A percentile compares a stretch with the other conserved stretches of the same genome.
Conservation (phyloP, 2,329 filamentous ascomycete species). For the Pseudophaeomoniella oleicola region DNA sequence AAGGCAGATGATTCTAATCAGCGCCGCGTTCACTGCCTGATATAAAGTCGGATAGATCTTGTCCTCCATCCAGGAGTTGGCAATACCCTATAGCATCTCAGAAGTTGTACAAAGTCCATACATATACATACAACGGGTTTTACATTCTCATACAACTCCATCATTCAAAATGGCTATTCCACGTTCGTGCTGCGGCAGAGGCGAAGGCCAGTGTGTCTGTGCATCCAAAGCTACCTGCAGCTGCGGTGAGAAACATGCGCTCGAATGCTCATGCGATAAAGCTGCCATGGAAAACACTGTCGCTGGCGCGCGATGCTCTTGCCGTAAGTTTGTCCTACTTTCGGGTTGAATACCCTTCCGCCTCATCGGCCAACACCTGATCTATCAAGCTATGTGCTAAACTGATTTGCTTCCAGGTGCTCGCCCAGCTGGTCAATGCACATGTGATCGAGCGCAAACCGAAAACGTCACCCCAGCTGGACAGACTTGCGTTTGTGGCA, state of each 20-base stretch:
- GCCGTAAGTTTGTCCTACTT: constrained; percentile 37
- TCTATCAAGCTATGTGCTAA: background rate
- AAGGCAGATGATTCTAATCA: too few species aligned
- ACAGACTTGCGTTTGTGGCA: constrained; percentile 60
- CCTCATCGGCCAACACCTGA: background rate
- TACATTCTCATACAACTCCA: too few species aligned
- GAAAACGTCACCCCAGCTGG: constrained; percentile 54
- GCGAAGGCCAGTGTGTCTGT: constrained; percentile 41
- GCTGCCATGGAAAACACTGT: constrained; percentile 60
- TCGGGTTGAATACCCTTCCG: constrained; percentile 2
- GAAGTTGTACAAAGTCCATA: too few species aligned
- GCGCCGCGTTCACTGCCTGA: too few species aligned
- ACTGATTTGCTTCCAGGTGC: constrained; percentile 32
- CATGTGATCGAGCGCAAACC: constrained; percentile 54
- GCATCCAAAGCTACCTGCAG: constrained; percentile 56
- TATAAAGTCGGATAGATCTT: too few species aligned
- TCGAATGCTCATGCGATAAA: constrained; percentile 76
- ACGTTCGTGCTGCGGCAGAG: constrained; percentile 45
- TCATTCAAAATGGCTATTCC: constrained; percentile 35
- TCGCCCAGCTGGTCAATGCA: constrained; percentile 66
- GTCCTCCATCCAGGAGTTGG: too few species aligned
- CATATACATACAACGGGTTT: too few species aligned
- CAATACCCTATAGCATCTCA: too few species aligned
- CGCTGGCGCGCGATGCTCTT: constrained; percentile 64
- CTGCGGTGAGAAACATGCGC: constrained; percentile 74